These are phyloP conservation scores for Melampsora abietis-canadensis DNA, from an alignment of 1,284 basidiomycete genomes.

Conservation along the genomic window DNA sequence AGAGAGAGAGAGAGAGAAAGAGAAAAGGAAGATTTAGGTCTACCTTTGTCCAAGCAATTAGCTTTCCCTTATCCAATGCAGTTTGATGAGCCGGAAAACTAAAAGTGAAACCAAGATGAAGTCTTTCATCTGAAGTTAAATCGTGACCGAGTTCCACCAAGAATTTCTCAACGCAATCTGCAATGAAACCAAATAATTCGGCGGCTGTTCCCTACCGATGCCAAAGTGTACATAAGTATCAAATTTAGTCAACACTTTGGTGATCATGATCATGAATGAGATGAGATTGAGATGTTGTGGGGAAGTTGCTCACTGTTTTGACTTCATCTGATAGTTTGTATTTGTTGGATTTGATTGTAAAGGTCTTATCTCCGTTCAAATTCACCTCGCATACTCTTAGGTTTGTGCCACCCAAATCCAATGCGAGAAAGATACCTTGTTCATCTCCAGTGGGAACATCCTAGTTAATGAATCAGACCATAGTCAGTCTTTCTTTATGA, in stretches of 20 bases:
- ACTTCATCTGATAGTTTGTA: slow-evolving; percentile 85
- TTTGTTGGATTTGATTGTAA: slow-evolving; percentile 84
- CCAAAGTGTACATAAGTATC: no score
- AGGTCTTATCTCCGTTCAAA: slow-evolving; percentile 81
- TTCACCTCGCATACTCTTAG: slow-evolving; percentile 92
- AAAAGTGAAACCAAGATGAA: slow-evolving; percentile 88
- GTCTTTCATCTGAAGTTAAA: slow-evolving; percentile 56
- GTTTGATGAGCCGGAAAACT: slow-evolving; percentile 97
- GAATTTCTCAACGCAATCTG: slow-evolving; percentile 90
- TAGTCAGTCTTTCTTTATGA: not conserved
- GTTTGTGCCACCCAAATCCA: slow-evolving; percentile 93
- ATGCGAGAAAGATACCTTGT: slow-evolving; percentile 84
- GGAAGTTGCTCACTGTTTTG: slow-evolving; percentile 75
- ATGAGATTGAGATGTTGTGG: not conserved
- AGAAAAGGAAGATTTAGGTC: not conserved
- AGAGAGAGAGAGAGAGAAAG: not conserved
- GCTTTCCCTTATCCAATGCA: slow-evolving; percentile 79
- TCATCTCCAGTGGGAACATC: slow-evolving; percentile 85
- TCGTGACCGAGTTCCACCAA: slow-evolving; percentile 65
- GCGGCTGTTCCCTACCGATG: slow-evolving; percentile 38
- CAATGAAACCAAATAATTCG: slow-evolving; percentile 68
- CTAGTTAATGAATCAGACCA: slow-evolving; percentile 33
- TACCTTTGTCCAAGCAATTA: slow-evolving; percentile 90
- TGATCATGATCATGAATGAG: slow-evolving; percentile 43
- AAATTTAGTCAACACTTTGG: slow-evolving; percentile 59